Conservation (phyloP, 2,329 filamentous ascomycete species). For the Botryotinia narcissicola region DNA sequence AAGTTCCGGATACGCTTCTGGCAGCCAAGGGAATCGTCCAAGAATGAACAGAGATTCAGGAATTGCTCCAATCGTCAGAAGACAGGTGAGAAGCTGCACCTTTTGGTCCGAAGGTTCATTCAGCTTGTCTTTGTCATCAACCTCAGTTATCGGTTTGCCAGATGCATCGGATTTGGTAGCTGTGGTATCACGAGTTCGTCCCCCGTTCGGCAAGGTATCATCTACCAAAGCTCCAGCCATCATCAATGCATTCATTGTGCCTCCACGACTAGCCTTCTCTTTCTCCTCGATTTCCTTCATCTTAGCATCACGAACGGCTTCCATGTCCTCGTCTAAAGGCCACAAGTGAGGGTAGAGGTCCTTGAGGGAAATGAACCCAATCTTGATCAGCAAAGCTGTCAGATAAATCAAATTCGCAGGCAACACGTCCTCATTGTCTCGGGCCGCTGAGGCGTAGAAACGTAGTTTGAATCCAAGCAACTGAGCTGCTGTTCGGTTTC, state of each 20-base stretch:
- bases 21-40: conserved; percentile 88
- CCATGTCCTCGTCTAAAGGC: conserved; percentile 81
- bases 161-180: conserved; percentile 50
- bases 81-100: conserved; percentile 74
- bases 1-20: conserved; percentile 79
- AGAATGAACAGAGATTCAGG: conserved; percentile 92
- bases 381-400: conserved; percentile 88
- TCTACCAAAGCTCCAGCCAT: conserved; percentile 85
- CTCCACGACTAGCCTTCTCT: conserved; percentile 67
- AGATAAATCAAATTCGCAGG: conserved; percentile 93
- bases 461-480: conserved; percentile 94
- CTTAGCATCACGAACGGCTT: conserved; percentile 65
- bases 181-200: conserved; percentile 49
- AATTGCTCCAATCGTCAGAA: conserved; percentile 86
- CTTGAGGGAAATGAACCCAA: conserved; percentile 89
- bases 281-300: conserved; percentile 75
- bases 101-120: conserved; percentile 87
- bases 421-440: conserved; percentile 71
- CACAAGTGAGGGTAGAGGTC: conserved; percentile 93
- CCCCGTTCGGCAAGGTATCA: conserved; percentile 59
- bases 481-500: conserved; percentile 90
- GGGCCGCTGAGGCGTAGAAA: conserved; percentile 82
- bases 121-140: conserved; percentile 49
- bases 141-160: conserved; percentile 46
- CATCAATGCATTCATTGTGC: conserved; percentile 75